Conservation (phyloP, 495 filamentous ascomycete species). For the Penicillium arizonense region DNA sequence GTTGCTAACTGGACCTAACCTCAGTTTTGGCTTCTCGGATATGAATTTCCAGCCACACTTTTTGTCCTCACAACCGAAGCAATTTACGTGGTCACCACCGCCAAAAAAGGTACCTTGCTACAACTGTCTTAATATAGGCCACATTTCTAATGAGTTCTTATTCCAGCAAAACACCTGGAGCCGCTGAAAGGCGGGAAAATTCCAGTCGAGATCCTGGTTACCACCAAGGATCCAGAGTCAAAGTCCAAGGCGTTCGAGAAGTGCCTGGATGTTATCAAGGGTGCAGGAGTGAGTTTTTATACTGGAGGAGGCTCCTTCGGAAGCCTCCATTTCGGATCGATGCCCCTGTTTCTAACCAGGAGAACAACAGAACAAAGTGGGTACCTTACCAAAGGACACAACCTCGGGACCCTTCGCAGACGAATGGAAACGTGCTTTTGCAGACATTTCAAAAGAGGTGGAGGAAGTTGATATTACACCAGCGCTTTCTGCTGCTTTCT, state of each 20-base stretch:
- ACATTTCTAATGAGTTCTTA: conserved; percentile 3
- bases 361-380: conserved; percentile 73
- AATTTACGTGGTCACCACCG: conserved; percentile 88
- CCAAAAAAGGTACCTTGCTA: conserved; percentile 79
- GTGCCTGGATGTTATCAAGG: conserved; percentile 81
- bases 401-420: conserved; percentile 88
- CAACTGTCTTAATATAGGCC: neutral
- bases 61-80: conserved; percentile 86
- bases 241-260: conserved; percentile 85
- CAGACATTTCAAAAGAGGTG: conserved; percentile 71
- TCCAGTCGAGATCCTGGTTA: conserved; percentile 82
- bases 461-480: conserved; percentile 86
- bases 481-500: conserved; percentile 80
- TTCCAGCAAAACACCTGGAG: conserved; percentile 85
- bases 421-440: conserved; percentile 86
- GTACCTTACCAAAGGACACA: conserved; percentile 77
- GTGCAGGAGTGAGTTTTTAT: conserved; percentile 66
- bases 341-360: neutral
- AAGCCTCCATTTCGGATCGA: no score
- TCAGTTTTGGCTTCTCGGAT: conserved; percentile 97
- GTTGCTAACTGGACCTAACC: conserved; percentile 10
- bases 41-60: conserved; percentile 95
- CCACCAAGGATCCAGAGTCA: conserved; percentile 83
- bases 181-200: conserved; percentile 88
- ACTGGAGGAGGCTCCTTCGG: neutral